phyloP scores from a whole-genome alignment of 164 flowering plant species.

The Aristolochia fimbriata region DNA sequence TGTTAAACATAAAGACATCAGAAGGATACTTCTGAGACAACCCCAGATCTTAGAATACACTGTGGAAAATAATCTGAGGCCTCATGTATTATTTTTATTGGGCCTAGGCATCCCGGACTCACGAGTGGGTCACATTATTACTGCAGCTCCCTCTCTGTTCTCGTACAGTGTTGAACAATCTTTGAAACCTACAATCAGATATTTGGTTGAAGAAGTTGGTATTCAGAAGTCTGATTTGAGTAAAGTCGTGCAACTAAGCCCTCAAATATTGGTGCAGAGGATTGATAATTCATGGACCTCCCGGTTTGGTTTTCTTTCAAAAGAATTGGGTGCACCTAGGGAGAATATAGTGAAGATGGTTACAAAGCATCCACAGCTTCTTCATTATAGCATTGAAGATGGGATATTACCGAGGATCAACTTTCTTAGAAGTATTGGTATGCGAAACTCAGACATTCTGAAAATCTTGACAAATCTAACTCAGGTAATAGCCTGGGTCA shows the following conservation, averaged over 20 bases:
- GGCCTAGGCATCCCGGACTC: conserved; percentile 70
- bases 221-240: conserved; percentile 52
- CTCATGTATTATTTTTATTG: conserved; percentile 66
- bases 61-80: conserved; percentile 72
- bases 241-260: conserved; percentile 92
- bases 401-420: conserved; percentile 86
- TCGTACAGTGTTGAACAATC: conserved; percentile 93
- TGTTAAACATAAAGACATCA: conserved; percentile 75
- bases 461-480: conserved; percentile 85
- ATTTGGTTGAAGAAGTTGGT: conserved; percentile 89
- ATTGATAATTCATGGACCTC: conserved; percentile 76
- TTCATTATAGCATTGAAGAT: conserved; percentile 90
- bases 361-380: conserved; percentile 86
- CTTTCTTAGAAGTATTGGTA: conserved; percentile 84
- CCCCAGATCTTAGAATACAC: conserved; percentile 85
- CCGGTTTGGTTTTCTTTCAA: conserved; percentile 61
- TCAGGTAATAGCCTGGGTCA: conserved; percentile 35
- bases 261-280: conserved; percentile 85
- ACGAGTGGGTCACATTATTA: conserved; percentile 66
- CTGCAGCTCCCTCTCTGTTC: conserved; percentile 80
- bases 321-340: conserved; percentile 84
- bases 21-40: conserved; percentile 75
- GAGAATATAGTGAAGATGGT: conserved; percentile 86
- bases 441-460: conserved; percentile 70
- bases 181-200: conserved; percentile 77